Evolutionary conservation across 768 basidiomycete genomes (phyloP).

Genomic region (Trametes cinnabarina): DNA sequence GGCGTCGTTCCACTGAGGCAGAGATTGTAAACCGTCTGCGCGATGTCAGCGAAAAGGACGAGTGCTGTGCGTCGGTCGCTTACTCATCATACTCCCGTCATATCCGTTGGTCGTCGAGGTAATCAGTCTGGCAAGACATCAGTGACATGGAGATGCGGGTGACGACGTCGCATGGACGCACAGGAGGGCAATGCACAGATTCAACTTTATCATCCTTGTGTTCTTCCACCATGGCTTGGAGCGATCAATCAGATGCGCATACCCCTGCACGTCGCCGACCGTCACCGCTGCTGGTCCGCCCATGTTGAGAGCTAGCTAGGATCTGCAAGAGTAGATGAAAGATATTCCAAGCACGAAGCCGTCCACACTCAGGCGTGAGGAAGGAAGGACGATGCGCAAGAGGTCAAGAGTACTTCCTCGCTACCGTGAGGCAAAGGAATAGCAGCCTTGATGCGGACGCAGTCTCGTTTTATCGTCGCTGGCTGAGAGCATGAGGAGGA

Average conservation of each 20-base stretch:
- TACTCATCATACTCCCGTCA: slow-evolving; percentile 44
- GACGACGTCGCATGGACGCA: slow-evolving; percentile 6
- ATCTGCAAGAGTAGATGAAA: neutral
- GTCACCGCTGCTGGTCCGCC: slow-evolving; percentile 27
- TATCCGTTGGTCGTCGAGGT: slow-evolving; percentile 39
- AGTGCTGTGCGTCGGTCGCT: neutral
- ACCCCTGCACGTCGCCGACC: slow-evolving; percentile 15
- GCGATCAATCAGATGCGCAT: slow-evolving; percentile 23
- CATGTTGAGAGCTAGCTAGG: slow-evolving; percentile 14
- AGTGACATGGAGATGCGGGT: neutral
- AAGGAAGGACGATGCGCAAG: slow-evolving; percentile 5
- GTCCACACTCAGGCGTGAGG: slow-evolving; percentile 1
- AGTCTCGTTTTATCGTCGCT: slow-evolving; percentile 11
- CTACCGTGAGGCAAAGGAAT: slow-evolving; percentile 1
- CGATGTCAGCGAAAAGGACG: neutral
- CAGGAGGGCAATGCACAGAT: slow-evolving; percentile 31
- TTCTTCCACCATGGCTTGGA: slow-evolving; percentile 26
- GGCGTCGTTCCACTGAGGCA: slow-evolving; percentile 37
- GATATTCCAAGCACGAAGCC: slow-evolving; percentile 1
- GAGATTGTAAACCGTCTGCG: slow-evolving; percentile 37
- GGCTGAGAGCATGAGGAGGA: neutral
- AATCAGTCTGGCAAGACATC: slow-evolving; percentile 27
- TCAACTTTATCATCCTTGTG: slow-evolving; percentile 25
- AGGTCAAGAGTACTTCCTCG: slow-evolving; percentile 2
- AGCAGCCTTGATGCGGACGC: neutral